These are phyloP conservation scores for Aspergillus cavernicola DNA, from an alignment of 495 filamentous ascomycete species.

Conservation along the genomic window DNA sequence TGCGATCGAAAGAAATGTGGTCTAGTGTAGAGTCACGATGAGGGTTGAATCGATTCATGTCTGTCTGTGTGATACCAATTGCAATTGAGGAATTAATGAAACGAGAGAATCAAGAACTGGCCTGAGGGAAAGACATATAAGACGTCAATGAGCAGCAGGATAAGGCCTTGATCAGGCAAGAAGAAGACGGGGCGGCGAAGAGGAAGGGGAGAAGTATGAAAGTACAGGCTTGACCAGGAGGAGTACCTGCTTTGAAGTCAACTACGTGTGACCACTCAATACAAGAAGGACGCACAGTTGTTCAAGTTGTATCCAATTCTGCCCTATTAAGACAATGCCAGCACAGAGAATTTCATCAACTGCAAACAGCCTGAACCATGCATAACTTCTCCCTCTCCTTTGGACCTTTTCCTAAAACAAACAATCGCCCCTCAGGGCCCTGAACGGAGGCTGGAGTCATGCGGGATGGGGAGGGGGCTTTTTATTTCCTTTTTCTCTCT, in stretches of 20 bases:
- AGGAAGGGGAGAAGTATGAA: too few species aligned
- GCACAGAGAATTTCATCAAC: slow-evolving; percentile 17
- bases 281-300: slow-evolving; percentile 6
- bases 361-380: slow-evolving; percentile 17
- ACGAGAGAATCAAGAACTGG: background rate
- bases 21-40: slow-evolving; percentile 17
- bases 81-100: background rate
- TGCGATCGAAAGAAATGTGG: slow-evolving; percentile 28
- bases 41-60: slow-evolving; percentile 25
- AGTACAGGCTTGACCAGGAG: too few species aligned
- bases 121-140: slow-evolving; percentile 1
- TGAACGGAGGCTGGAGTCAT: background rate
- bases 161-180: background rate
- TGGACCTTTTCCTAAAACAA: too few species aligned
- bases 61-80: background rate
- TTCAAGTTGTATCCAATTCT: background rate
- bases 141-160: background rate
- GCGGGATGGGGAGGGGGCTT: too few species aligned
- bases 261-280: slow-evolving; percentile 18
- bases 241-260: slow-evolving; percentile 9
- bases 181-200: slow-evolving; percentile 3
- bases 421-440: slow-evolving; percentile 3
- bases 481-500: slow-evolving; percentile 5
- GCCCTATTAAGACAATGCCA: slow-evolving; percentile 22
- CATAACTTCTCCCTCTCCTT: slow-evolving; percentile 5